phyloP scores from a whole-genome alignment of 106 monocot genomes.

The Dioscorea alata region DNA sequence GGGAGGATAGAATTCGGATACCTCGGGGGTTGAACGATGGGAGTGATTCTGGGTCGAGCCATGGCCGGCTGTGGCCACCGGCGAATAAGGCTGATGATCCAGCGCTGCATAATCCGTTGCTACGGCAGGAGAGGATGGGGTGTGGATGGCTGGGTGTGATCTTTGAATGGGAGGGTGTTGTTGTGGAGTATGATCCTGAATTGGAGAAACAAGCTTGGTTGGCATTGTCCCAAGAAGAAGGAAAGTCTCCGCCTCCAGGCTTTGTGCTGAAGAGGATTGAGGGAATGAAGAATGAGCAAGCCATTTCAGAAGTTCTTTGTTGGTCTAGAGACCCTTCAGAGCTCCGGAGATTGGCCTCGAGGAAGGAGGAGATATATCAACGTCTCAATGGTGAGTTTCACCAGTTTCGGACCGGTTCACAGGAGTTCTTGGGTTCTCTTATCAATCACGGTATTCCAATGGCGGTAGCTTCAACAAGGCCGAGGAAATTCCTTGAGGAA shows the following conservation, averaged over 20 bases:
- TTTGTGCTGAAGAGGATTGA: slow-evolving; percentile 65
- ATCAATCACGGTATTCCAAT: slow-evolving; percentile 68
- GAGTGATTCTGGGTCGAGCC: no score
- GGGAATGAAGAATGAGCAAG: slow-evolving; percentile 97
- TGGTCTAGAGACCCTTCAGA: slow-evolving; percentile 80
- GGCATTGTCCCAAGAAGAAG: slow-evolving; percentile 63
- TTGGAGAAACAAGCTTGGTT: slow-evolving; percentile 76
- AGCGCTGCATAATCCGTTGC: slow-evolving; percentile 71
- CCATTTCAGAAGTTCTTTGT: slow-evolving; percentile 88
- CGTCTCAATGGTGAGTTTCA: slow-evolving; percentile 47
- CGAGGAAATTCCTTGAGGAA: slow-evolving; percentile 45
- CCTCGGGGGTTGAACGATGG: no score
- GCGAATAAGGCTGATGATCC: slow-evolving; percentile 72
- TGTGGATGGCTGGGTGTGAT: slow-evolving; percentile 90
- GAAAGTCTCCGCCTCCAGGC: slow-evolving; percentile 65
- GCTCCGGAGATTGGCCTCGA: slow-evolving; percentile 45
- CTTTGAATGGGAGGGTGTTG: slow-evolving; percentile 90
- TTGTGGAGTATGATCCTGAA: slow-evolving; percentile 65
- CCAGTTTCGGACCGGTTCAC: slow-evolving; percentile 54
- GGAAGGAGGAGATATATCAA: slow-evolving; percentile 70
- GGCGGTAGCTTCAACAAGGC: slow-evolving; percentile 71
- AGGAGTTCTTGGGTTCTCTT: slow-evolving; percentile 64
- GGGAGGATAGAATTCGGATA: no score
- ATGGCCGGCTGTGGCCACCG: slow-evolving; percentile 37
- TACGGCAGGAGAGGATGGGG: slow-evolving; percentile 77